These are phyloP conservation scores for Boletus hoseneyae DNA, from an alignment of 1,284 basidiomycete genomes.

Conservation along the genomic window DNA sequence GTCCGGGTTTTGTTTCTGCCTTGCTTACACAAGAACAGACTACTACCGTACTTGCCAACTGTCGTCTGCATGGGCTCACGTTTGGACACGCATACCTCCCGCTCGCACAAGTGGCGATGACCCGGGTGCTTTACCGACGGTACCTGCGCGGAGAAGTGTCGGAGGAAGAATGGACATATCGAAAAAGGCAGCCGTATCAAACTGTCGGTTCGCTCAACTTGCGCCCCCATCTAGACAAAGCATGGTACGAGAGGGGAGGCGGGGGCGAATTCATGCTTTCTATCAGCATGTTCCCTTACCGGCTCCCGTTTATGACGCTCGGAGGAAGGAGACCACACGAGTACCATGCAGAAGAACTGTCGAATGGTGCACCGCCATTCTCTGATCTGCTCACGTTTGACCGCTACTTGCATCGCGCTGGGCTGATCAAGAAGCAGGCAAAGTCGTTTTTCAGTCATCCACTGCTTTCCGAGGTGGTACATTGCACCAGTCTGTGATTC, in stretches of 20 bases:
- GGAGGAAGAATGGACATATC: slow-evolving; percentile 44
- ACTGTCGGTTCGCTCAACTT: slow-evolving; percentile 46
- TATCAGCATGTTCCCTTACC: slow-evolving; percentile 38
- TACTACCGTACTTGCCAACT: slow-evolving; percentile 33
- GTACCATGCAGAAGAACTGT: slow-evolving; percentile 18
- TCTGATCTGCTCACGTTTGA: slow-evolving; percentile 36
- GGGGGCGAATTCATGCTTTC: slow-evolving; percentile 34
- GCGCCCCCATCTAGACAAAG: slow-evolving; percentile 45
- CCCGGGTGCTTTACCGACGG: slow-evolving; percentile 47
- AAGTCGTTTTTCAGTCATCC: slow-evolving; percentile 40
- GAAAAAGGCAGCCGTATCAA: slow-evolving; percentile 45
- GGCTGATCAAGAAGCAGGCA: slow-evolving; percentile 38
- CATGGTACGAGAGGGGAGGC: slow-evolving; percentile 46
- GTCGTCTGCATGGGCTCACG: slow-evolving; percentile 43
- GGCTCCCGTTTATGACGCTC: too few species aligned
- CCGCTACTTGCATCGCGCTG: slow-evolving; percentile 31
- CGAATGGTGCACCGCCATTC: slow-evolving; percentile 39
- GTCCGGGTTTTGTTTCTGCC: slow-evolving; percentile 24
- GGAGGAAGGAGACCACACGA: neutral
- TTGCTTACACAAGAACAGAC: slow-evolving; percentile 31
- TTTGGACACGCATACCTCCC: slow-evolving; percentile 42
- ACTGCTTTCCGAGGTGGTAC: slow-evolving; percentile 39
- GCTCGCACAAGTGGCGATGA: slow-evolving; percentile 41
- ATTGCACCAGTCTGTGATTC: too few species aligned
- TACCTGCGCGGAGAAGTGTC: slow-evolving; percentile 31